Evolutionary conservation across 2,329 filamentous ascomycete genomes (phyloP).

Genomic region (Diaporthe amygdali): DNA sequence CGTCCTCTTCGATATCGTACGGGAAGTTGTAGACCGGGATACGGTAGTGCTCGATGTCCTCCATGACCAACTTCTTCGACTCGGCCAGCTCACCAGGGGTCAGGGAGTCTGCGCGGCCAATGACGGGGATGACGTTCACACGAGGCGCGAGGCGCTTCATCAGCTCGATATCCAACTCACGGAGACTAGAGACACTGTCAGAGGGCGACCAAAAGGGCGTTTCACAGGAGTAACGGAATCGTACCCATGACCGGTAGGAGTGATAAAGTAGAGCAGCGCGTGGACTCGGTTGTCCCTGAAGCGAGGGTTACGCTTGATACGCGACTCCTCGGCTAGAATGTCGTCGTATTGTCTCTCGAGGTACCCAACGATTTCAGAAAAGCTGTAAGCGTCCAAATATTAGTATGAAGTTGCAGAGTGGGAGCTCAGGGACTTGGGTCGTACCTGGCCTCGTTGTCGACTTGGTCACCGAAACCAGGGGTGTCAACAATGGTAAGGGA

Average conservation of each 20-base stretch:
- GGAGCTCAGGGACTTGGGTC: constrained; percentile 24
- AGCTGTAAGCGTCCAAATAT: constrained; percentile 58
- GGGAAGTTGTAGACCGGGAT: constrained; percentile 99
- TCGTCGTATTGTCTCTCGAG: constrained; percentile 99
- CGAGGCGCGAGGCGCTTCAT: constrained; percentile 99
- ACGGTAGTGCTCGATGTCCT: constrained; percentile 99
- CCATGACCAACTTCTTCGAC: constrained; percentile 99
- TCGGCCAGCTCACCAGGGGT: constrained; percentile 96
- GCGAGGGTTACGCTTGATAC: constrained; percentile 99
- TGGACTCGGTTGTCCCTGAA: constrained; percentile 99
- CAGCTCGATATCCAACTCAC: constrained; percentile 98
- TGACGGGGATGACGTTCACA: constrained; percentile 98
- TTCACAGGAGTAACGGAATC: constrained; percentile 34
- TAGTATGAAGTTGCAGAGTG: not conserved
- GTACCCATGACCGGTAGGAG: constrained; percentile 93
- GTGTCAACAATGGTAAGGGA: constrained; percentile 98
- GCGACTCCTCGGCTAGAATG: constrained; percentile 97
- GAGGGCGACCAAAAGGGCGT: not conserved
- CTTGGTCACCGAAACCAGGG: constrained; percentile 96
- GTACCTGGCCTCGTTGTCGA: constrained; percentile 98
- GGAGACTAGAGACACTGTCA: constrained; percentile 68
- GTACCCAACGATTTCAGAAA: constrained; percentile 96
- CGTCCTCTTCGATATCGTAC: constrained; percentile 99
- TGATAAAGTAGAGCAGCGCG: constrained; percentile 98
- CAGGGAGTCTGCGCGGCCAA: constrained; percentile 96